These are phyloP conservation scores for Magnusiomyces magnusii DNA, from an alignment of 1,139 yeast genomes.

Conservation along the genomic window DNA sequence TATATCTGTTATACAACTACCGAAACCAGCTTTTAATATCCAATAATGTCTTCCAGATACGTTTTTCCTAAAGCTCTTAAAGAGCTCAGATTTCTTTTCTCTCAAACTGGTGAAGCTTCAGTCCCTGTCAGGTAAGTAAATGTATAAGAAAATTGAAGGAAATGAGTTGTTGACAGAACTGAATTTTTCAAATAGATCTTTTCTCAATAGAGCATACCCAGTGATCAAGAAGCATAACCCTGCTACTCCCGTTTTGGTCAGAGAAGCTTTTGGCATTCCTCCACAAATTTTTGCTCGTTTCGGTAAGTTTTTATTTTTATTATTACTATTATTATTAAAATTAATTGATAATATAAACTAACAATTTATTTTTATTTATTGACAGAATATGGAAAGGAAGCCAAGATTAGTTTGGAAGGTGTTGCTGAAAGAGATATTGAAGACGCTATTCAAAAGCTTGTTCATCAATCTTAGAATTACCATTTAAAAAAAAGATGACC, in stretches of 20 bases:
- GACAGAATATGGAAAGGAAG: slow-evolving; percentile 30
- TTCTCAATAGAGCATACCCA: slow-evolving; percentile 55
- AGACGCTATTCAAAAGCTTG: slow-evolving; percentile 5
- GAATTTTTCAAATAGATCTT: slow-evolving; percentile 36
- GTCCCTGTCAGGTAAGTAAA: slow-evolving; percentile 46
- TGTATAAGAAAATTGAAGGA: too few species aligned
- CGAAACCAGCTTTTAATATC: not conserved
- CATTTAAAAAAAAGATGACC: not conserved
- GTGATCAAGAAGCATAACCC: slow-evolving; percentile 50
- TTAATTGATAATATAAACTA: too few species aligned
- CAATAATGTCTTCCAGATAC: slow-evolving; percentile 37
- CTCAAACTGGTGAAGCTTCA: slow-evolving; percentile 68
- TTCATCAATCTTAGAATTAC: not conserved
- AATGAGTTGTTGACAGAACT: too few species aligned
- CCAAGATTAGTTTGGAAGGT: slow-evolving; percentile 30
- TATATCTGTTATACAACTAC: too few species aligned
- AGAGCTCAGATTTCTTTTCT: slow-evolving; percentile 72
- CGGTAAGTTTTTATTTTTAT: slow-evolving; percentile 23
- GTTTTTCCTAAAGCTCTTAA: slow-evolving; percentile 57
- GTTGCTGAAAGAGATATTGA: slow-evolving; percentile 19
- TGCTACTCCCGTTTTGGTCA: slow-evolving; percentile 58
- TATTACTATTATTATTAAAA: too few species aligned
- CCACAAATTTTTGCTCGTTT: slow-evolving; percentile 71
- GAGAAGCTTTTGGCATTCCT: slow-evolving; percentile 66
- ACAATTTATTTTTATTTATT: not conserved